These are phyloP conservation scores for Acer campestre DNA, from an alignment of 345 rosid species.

Conservation along the genomic window DNA sequence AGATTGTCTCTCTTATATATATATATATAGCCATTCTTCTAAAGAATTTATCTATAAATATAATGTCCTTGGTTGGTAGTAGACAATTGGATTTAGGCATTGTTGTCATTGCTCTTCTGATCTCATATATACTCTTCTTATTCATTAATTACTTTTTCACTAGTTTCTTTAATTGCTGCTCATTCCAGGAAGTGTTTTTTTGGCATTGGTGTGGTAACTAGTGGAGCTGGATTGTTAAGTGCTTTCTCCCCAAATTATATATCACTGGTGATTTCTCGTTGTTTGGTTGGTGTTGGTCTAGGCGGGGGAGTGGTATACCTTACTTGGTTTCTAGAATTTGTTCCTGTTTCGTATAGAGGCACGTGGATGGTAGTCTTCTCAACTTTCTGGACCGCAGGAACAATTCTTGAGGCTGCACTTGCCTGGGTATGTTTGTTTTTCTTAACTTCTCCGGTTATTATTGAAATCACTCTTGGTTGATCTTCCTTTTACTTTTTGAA, in stretches of 20 bases:
- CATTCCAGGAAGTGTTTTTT: constrained; percentile 53
- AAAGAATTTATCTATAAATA: background rate
- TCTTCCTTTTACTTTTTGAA: background rate
- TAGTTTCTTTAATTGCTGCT: constrained; percentile 5
- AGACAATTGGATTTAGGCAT: background rate
- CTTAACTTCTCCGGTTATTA: background rate
- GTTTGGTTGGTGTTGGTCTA: constrained; percentile 61
- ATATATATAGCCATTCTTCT: background rate
- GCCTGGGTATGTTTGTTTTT: constrained; percentile 52
- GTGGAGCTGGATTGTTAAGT: constrained; percentile 59
- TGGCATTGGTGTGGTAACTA: constrained; percentile 41
- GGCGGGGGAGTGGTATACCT: constrained; percentile 62
- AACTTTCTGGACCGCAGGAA: constrained; percentile 57
- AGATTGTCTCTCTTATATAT: background rate
- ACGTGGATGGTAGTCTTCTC: constrained; percentile 63
- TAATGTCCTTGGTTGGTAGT: background rate
- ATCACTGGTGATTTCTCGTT: constrained; percentile 38
- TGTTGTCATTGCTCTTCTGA: background rate
- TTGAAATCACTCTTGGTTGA: background rate
- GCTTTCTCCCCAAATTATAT: constrained; percentile 53
- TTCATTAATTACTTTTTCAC: background rate
- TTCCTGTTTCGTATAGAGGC: constrained; percentile 59
- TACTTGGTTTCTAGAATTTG: constrained; percentile 59
- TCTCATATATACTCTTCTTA: background rate
- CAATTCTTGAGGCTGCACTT: constrained; percentile 54